Base-by-base conservation (phyloP, 2,329 filamentous ascomycete genomes). In the Penicillium hordei region DNA sequence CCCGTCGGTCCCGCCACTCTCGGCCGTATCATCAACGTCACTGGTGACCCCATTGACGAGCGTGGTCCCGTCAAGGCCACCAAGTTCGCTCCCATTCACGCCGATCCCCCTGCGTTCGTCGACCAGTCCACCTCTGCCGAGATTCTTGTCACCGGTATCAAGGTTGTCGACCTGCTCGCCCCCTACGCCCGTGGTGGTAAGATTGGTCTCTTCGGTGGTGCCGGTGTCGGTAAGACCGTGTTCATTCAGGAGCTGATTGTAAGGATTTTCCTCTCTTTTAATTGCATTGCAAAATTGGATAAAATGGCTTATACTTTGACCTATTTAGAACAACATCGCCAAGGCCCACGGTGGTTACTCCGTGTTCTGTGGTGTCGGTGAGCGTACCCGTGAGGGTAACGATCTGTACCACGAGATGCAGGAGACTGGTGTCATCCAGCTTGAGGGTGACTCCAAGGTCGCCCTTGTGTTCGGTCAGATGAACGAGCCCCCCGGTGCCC, bases 391-490 rank as follows among this genome's bases (percentile, higher is more conserved):
- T 91, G 94, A 99, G 89, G 94, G 94, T 87, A 99, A 99, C 88
- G 94, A 99, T 89, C 82, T 99, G 86, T 99, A 99, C 89, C 93
- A 99, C 84, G 94, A 99, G 88, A 99, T 99, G 94, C 94, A 97
- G 86, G 93, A 99, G 85, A 99, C 94, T 71, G 91, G 90, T 77
- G 94, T 99, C 86, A 99, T 99, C 82, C 88, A 99, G 82, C 91
- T 99, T 69, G 94, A 99, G 68, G 94, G 94, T 81, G 93, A 97
- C 75, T 97, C 94, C 80, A 99, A 99, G 89, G 94, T 97, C 84
- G 91, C 94, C 66, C 85, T 99, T 71, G 94, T 99, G 71, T 99
- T 99, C 84, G 94, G 94, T 86, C 94, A 99, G 86, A 99, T 99
- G 94, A 99, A 99, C 88, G 94, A 99, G 86, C 94, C 94, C 79